These are phyloP conservation scores for Dactylonectria estremocensis DNA, from an alignment of 2,329 filamentous ascomycete species.

Conservation along the genomic window DNA sequence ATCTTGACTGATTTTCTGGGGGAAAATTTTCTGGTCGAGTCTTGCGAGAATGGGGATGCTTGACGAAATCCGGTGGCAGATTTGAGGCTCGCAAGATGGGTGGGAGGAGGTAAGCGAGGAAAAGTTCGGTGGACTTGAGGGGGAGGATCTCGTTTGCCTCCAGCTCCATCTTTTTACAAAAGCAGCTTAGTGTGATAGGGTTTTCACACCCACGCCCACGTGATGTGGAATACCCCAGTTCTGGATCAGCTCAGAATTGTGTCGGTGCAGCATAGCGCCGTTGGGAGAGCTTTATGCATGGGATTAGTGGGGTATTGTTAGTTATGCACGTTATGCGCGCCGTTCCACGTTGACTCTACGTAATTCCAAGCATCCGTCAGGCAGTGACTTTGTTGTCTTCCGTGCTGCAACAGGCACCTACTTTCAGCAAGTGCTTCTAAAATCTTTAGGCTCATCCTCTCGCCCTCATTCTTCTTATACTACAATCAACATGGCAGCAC, in stretches of 20 bases:
- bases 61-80: slow-evolving; percentile 71
- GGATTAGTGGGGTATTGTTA: slow-evolving; percentile 37
- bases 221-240: slow-evolving; percentile 43
- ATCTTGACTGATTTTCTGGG: slow-evolving; percentile 75
- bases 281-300: slow-evolving; percentile 38
- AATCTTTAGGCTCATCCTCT: background rate
- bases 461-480: background rate
- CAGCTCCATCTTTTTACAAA: slow-evolving; percentile 57
- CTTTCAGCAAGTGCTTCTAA: slow-evolving; percentile 20
- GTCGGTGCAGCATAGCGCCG: slow-evolving; percentile 42
- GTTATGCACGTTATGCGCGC: slow-evolving; percentile 41
- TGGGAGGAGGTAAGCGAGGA: slow-evolving; percentile 63
- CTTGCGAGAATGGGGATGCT: slow-evolving; percentile 65
- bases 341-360: slow-evolving; percentile 15
- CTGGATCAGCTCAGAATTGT: slow-evolving; percentile 39
- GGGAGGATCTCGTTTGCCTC: slow-evolving; percentile 53
- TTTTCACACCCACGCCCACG: slow-evolving; percentile 55
- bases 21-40: slow-evolving; percentile 58
- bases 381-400: slow-evolving; percentile 32
- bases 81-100: slow-evolving; percentile 67
- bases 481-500: slow-evolving; percentile 68
- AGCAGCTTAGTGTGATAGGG: slow-evolving; percentile 58
- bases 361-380: slow-evolving; percentile 38
- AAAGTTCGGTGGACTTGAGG: slow-evolving; percentile 63
- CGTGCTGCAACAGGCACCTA: slow-evolving; percentile 18